phyloP scores from a whole-genome alignment of 129 eudicot species.

The Tagetes patula region DNA sequence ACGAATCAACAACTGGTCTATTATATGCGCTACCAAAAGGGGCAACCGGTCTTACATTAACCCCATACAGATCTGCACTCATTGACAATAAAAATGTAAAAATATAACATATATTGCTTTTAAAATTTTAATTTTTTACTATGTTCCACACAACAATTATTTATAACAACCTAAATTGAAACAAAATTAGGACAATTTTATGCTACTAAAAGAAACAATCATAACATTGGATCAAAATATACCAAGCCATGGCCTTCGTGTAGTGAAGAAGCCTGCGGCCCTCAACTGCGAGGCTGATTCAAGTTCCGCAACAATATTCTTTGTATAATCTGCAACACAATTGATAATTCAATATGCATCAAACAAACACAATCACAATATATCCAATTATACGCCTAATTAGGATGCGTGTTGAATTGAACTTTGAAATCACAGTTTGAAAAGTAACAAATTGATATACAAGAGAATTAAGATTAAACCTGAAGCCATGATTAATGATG shows the following conservation, averaged over 20 bases:
- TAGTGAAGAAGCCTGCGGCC: constrained; percentile 71
- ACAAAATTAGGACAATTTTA: not conserved
- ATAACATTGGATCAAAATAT: constrained; percentile 10
- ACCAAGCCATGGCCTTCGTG: constrained; percentile 99
- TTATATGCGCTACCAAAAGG: constrained; percentile 73
- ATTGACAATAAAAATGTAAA: constrained; percentile 10
- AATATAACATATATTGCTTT: not conserved
- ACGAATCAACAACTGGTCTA: constrained; percentile 56
- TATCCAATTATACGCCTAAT: not conserved
- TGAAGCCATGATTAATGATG: constrained; percentile 37
- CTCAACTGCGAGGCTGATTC: constrained; percentile 72
- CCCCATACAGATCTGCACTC: constrained; percentile 80
- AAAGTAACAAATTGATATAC: constrained; percentile 10
- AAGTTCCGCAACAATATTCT: constrained; percentile 82
- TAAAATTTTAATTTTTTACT: not conserved
- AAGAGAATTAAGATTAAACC: constrained; percentile 6
- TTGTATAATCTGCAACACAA: too few species aligned
- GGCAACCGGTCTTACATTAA: constrained; percentile 81
- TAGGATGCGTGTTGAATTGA: constrained; percentile 16
- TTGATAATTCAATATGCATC: too few species aligned
- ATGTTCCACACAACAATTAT: not conserved
- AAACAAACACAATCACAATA: not conserved
- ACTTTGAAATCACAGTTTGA: constrained; percentile 4
- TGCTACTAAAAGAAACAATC: not conserved
- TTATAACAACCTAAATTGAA: not conserved